Evolutionary conservation across 257 asterid genomes (phyloP).

Genomic region (Petunia axillaris): DNA sequence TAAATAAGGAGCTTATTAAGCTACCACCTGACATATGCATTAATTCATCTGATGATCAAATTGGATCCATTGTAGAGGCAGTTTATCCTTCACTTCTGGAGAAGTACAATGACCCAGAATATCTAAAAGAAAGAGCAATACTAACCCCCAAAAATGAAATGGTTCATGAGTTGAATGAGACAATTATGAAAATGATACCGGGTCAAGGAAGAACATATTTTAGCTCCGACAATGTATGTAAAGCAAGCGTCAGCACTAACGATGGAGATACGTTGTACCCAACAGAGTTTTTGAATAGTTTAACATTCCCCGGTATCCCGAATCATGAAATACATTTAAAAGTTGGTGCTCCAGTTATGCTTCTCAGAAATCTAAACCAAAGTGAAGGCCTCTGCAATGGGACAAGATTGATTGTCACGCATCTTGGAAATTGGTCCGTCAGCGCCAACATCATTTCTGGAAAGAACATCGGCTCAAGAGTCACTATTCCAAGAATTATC

Average conservation of each 20-base stretch:
- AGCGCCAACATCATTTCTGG: too few relatives aligned
- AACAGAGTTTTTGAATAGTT: not conserved
- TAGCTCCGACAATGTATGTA: not conserved
- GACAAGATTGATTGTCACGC: too few relatives aligned
- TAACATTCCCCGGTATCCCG: too few relatives aligned
- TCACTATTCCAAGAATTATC: too few relatives aligned
- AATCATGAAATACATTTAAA: too few relatives aligned
- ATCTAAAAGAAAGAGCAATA: slow-evolving; percentile 14
- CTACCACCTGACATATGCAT: slow-evolving; percentile 12
- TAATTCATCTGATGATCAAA: not conserved
- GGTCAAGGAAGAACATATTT: slow-evolving; percentile 17
- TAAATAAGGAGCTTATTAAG: not conserved
- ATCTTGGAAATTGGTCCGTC: too few relatives aligned
- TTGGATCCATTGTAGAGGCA: not conserved
- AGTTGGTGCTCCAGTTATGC: too few relatives aligned
- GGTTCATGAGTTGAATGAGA: slow-evolving; percentile 9
- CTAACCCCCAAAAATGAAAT: not conserved
- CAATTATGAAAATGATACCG: not conserved
- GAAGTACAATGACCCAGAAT: not conserved
- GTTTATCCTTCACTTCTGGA: not conserved
- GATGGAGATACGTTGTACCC: slow-evolving; percentile 3
- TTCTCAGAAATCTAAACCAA: too few relatives aligned
- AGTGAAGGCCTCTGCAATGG: too few relatives aligned
- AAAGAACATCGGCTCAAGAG: too few relatives aligned
- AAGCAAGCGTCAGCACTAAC: not conserved